A percentile compares a stretch with the other conserved stretches of the same genome.
phyloP scores from a whole-genome alignment of 1,284 basidiomycete genomes.

The Ceratobasidium sp. region DNA sequence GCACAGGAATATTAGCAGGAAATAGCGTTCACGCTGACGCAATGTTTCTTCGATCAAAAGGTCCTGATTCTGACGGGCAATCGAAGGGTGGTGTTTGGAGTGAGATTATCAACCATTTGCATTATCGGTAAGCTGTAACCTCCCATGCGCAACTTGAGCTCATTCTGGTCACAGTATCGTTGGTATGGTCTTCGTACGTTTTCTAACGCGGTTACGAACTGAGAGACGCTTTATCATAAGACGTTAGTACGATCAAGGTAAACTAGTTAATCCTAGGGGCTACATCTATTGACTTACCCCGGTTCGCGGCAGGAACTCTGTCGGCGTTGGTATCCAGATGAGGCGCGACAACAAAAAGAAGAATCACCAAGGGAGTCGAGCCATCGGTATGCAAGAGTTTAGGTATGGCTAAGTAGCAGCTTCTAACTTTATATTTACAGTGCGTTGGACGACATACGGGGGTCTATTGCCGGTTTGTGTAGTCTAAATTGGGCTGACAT shows the following conservation, averaged over 20 bases:
- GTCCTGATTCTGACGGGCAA: slow-evolving; percentile 66
- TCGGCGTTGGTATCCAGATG: slow-evolving; percentile 75
- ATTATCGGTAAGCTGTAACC: slow-evolving; percentile 72
- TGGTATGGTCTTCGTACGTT: slow-evolving; percentile 61
- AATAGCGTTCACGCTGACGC: slow-evolving; percentile 85
- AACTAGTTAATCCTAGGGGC: background rate
- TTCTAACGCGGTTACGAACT: background rate
- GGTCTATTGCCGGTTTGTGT: slow-evolving; percentile 75
- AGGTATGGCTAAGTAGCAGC: background rate
- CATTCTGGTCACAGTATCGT: slow-evolving; percentile 64
- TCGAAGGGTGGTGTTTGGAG: slow-evolving; percentile 22
- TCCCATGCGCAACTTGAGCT: background rate
- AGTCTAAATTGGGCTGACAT: background rate
- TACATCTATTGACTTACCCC: background rate
- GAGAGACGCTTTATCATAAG: slow-evolving; percentile 6
- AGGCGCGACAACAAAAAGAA: slow-evolving; percentile 52
- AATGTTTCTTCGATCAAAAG: slow-evolving; percentile 76
- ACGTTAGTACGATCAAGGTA: slow-evolving; percentile 35
- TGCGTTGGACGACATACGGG: slow-evolving; percentile 80
- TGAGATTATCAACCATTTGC: slow-evolving; percentile 70
- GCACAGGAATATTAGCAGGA: slow-evolving; percentile 78
- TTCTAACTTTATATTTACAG: slow-evolving; percentile 58
- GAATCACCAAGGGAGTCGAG: slow-evolving; percentile 57
- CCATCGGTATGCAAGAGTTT: slow-evolving; percentile 63
- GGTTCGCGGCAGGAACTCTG: slow-evolving; percentile 69